Conservation (phyloP, 176 grass and related monocot species). For the Cenchrus fungigraminus region DNA sequence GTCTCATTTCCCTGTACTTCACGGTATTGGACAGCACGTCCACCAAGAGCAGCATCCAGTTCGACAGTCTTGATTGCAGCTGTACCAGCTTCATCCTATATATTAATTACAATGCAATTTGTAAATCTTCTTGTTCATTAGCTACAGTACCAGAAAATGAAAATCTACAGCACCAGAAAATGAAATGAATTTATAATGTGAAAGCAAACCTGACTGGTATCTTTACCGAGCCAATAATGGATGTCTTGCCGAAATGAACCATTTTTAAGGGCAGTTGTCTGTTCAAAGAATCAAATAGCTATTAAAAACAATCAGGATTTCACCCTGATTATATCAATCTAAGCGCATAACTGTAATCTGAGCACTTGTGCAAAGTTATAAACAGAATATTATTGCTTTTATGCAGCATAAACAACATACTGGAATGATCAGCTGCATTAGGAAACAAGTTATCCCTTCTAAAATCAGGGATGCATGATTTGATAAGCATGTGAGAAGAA, state of each 20-base stretch:
- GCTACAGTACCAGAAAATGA: slow-evolving; percentile 19
- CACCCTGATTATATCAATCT: slow-evolving; percentile 26
- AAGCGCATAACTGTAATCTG: background rate
- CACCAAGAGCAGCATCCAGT: slow-evolving; percentile 91
- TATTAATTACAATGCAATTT: slow-evolving; percentile 46
- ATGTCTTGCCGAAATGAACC: slow-evolving; percentile 89
- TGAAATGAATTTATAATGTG: slow-evolving; percentile 17
- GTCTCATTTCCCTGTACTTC: slow-evolving; percentile 98
- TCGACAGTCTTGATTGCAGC: slow-evolving; percentile 97
- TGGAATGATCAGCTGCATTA: slow-evolving; percentile 5
- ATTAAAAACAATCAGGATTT: slow-evolving; percentile 27
- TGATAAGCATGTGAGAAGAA: background rate
- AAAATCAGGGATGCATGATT: slow-evolving; percentile 29
- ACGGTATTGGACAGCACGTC: slow-evolving; percentile 94
- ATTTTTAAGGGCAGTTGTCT: slow-evolving; percentile 89
- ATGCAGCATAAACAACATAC: slow-evolving; percentile 33
- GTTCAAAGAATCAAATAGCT: slow-evolving; percentile 39
- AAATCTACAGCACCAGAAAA: slow-evolving; percentile 13
- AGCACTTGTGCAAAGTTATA: background rate
- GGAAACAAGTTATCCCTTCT: slow-evolving; percentile 1
- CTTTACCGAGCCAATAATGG: slow-evolving; percentile 99
- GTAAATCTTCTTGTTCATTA: slow-evolving; percentile 29
- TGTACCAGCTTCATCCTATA: slow-evolving; percentile 92
- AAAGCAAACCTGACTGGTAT: slow-evolving; percentile 81
- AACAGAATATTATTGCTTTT: slow-evolving; percentile 18